These are phyloP conservation scores for Cryptococcus sp. DNA, from an alignment of 1,284 basidiomycete species.

Conservation along the genomic window DNA sequence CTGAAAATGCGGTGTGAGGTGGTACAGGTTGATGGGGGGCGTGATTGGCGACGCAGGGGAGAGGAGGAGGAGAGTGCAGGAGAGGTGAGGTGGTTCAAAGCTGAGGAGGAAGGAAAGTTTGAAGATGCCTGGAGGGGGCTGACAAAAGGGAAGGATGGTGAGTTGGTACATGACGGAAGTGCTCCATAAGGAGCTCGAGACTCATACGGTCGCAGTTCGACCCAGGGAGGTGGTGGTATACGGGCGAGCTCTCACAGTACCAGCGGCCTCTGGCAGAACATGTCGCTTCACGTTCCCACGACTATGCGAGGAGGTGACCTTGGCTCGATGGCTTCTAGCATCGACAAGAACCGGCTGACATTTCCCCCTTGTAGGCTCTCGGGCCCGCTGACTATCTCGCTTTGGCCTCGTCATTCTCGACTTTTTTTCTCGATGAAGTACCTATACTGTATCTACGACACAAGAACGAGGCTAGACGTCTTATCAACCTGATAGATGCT, in stretches of 20 bases:
- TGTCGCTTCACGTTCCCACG: conserved; percentile 61
- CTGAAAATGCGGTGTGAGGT: conserved; percentile 63
- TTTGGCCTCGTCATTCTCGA: conserved; percentile 59
- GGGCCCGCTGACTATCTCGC: conserved; percentile 70
- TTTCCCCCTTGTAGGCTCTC: conserved; percentile 55
- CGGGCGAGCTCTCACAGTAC: conserved; percentile 56
- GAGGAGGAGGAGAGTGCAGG: conserved; percentile 29
- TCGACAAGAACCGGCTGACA: background rate
- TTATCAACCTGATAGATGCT: conserved; percentile 70
- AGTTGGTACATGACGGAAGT: no score
- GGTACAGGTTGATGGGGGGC: conserved; percentile 55
- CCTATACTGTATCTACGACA: conserved; percentile 57
- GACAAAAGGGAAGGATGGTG: conserved; percentile 27
- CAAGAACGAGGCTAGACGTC: conserved; percentile 67
- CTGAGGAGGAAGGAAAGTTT: conserved; percentile 34
- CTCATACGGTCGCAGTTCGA: no score
- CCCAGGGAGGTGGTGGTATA: conserved; percentile 51
- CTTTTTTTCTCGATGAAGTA: conserved; percentile 60
- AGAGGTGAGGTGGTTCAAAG: conserved; percentile 26
- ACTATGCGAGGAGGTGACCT: conserved; percentile 59
- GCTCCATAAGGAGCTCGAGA: no score
- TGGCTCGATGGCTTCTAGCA: background rate
- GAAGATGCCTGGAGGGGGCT: conserved; percentile 37
- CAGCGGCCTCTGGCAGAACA: conserved; percentile 52
- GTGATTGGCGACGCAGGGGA: conserved; percentile 49